A percentile compares a stretch with the other conserved stretches of the same genome.
These are phyloP conservation scores for Leucogyrophana mollusca DNA, from an alignment of 768 basidiomycete genomes.

Conservation along the genomic window DNA sequence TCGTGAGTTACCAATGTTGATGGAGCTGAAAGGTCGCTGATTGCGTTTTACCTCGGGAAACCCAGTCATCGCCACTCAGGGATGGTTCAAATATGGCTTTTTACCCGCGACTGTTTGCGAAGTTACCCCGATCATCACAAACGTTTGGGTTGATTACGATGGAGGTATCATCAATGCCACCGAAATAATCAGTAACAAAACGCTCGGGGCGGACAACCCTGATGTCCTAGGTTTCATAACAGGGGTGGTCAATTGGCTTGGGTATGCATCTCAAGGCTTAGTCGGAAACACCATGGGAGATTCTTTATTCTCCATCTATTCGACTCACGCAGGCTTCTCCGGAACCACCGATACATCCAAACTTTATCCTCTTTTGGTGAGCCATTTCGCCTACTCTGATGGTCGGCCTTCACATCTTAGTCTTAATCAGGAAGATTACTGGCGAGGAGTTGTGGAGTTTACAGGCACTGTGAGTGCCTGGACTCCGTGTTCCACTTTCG, in stretches of 20 bases:
- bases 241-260: constrained; percentile 5
- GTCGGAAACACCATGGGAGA: constrained; percentile 15
- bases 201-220: neutral
- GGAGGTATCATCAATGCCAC: neutral
- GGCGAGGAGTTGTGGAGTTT: constrained; percentile 8
- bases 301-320: constrained; percentile 13
- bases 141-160: constrained; percentile 12
- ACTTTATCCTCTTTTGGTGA: neutral
- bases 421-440: constrained; percentile 8
- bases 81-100: constrained; percentile 12
- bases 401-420: too few relatives aligned
- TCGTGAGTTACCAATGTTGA: neutral
- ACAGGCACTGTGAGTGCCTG: constrained; percentile 1
- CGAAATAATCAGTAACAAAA: neutral
- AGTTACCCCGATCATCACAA: constrained; percentile 10
- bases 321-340: neutral
- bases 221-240: constrained; percentile 13
- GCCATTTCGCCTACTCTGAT: neutral
- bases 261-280: constrained; percentile 11
- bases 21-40: neutral
- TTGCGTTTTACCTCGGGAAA: neutral
- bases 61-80: neutral
- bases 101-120: constrained; percentile 7
- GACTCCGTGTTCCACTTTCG: too few relatives aligned
- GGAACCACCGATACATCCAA: neutral